A percentile compares a stretch with the other conserved stretches of the same genome.
phyloP scores from a whole-genome alignment of 2,329 filamentous ascomycete genomes.

The Aspergillus luchuensis region DNA sequence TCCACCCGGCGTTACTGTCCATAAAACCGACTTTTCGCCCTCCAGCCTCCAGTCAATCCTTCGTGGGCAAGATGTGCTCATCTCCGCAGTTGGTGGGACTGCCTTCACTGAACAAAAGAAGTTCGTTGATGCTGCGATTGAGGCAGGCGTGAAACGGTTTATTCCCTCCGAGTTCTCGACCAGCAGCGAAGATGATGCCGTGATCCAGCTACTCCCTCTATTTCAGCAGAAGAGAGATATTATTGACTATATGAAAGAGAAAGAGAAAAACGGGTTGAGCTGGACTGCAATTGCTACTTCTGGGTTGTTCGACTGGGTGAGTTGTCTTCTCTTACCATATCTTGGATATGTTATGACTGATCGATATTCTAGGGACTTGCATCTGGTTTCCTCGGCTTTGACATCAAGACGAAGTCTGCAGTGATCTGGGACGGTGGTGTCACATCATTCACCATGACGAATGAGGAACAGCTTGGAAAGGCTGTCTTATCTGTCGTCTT shows the following conservation, averaged over 20 bases:
- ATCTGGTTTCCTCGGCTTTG: constrained; percentile 55
- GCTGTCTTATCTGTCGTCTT: constrained; percentile 56
- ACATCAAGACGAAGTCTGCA: constrained; percentile 52
- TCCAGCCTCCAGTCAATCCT: constrained; percentile 27
- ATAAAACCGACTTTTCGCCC: constrained; percentile 29
- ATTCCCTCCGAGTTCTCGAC: constrained; percentile 38
- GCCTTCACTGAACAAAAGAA: constrained; percentile 31
- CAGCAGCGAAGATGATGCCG: constrained; percentile 28
- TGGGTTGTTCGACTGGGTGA: constrained; percentile 62
- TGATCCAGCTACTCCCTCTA: constrained; percentile 28
- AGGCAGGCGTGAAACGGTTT: constrained; percentile 36
- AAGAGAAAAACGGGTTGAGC: constrained; percentile 51
- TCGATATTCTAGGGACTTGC: constrained; percentile 45
- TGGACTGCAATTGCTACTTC: constrained; percentile 64
- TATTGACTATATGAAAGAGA: constrained; percentile 56
- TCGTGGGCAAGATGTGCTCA: constrained; percentile 33
- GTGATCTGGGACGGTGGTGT: constrained; percentile 61
- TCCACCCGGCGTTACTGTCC: constrained; percentile 21
- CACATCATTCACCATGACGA: constrained; percentile 54
- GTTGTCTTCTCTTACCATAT: constrained; percentile 1
- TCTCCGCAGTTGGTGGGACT: constrained; percentile 30
- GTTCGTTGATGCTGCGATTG: constrained; percentile 36
- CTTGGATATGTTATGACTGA: not conserved
- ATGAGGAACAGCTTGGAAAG: constrained; percentile 54
- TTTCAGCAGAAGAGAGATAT: constrained; percentile 30